Evolutionary conservation across 2,329 filamentous ascomycete species (phyloP).

Genomic region (Ascochyta lentis): DNA sequence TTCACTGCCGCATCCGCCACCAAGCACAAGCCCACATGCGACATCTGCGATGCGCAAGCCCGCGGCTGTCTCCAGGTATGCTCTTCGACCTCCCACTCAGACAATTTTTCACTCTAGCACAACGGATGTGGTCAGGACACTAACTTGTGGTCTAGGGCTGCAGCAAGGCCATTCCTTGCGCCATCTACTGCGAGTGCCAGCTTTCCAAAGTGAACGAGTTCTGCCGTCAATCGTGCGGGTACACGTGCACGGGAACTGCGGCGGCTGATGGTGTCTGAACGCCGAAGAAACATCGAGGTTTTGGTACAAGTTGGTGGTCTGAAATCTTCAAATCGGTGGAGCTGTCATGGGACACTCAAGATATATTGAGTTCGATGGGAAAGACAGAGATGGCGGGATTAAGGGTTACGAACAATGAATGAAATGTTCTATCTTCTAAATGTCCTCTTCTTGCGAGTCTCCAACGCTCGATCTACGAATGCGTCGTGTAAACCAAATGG

Average conservation of each 20-base stretch:
- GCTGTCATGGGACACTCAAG: no score
- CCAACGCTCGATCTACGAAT: conserved; percentile 2
- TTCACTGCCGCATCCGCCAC: background rate
- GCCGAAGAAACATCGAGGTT: background rate
- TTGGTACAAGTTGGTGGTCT: background rate
- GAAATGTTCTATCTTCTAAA: background rate
- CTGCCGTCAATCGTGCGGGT: conserved; percentile 2
- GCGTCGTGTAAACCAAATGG: background rate
- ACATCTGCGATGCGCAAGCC: background rate
- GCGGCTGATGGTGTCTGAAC: background rate
- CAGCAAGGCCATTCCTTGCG: background rate
- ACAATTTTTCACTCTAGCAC: background rate
- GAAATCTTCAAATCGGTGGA: background rate
- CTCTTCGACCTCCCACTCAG: background rate
- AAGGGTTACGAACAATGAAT: background rate
- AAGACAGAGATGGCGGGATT: no score
- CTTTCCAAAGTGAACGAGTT: background rate
- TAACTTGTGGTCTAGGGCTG: background rate
- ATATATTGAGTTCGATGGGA: no score
- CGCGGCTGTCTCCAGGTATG: background rate
- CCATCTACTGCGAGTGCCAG: background rate
- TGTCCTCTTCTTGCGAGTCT: background rate
- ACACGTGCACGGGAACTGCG: background rate
- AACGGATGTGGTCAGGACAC: background rate
- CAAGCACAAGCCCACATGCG: background rate